phyloP scores from a whole-genome alignment of 2,329 filamentous ascomycete genomes.

The Colletotrichum melonis region DNA sequence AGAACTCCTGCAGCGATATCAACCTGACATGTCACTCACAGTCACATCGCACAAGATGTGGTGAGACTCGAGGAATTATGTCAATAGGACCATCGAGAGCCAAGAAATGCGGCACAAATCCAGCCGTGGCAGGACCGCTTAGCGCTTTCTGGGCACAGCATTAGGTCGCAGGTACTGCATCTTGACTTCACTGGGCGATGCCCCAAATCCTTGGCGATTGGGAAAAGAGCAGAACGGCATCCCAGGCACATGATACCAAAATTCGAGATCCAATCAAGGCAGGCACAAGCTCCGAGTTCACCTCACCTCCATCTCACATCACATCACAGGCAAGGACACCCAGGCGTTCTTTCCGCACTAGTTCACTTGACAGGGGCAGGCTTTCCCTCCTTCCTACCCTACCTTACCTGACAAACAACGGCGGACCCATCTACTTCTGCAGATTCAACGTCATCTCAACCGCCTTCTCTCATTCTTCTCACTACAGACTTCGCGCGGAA shows the following conservation, averaged over 20 bases:
- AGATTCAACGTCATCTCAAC: slow-evolving; percentile 23
- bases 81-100: slow-evolving; percentile 12
- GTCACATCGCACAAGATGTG: too few relatives aligned
- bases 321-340: background rate
- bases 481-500: background rate
- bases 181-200: slow-evolving; percentile 21
- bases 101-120: slow-evolving; percentile 21
- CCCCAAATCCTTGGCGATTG: background rate
- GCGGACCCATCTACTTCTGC: slow-evolving; percentile 15
- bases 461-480: background rate
- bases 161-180: background rate
- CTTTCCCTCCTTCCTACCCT: background rate
- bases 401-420: background rate
- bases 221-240: background rate
- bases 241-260: background rate
- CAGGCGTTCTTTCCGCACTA: background rate
- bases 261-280: background rate
- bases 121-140: background rate
- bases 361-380: background rate
- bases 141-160: slow-evolving; percentile 17
- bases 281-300: background rate
- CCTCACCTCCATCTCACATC: background rate
- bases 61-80: background rate
- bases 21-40: background rate
- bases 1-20: background rate